These are phyloP conservation scores for Gryganskiella cystojenkinii DNA, from an alignment of 192 early-diverging fungal species.

Conservation along the genomic window DNA sequence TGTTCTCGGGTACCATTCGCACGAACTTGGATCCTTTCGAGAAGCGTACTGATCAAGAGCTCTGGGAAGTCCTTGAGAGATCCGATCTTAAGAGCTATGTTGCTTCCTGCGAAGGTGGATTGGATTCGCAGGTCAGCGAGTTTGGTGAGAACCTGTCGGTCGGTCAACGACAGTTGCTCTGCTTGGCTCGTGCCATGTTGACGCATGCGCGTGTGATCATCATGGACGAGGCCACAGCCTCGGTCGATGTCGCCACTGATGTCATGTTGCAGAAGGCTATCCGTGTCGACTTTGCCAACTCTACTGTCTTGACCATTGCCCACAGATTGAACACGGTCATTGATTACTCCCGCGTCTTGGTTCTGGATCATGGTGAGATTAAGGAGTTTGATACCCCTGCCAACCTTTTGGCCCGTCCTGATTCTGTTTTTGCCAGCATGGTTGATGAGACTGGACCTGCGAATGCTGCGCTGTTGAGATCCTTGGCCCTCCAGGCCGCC, in stretches of 20 bases:
- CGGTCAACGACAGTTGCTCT: constrained; percentile 88
- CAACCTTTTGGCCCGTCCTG: constrained; percentile 54
- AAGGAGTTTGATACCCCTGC: constrained; percentile 64
- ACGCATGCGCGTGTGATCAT: constrained; percentile 66
- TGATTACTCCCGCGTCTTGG: constrained; percentile 55
- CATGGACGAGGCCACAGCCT: constrained; percentile 64
- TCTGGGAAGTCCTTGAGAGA: constrained; percentile 76
- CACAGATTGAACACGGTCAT: constrained; percentile 66
- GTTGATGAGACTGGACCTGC: constrained; percentile 74
- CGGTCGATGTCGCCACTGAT: constrained; percentile 75
- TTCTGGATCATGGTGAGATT: constrained; percentile 56
- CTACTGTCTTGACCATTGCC: constrained; percentile 71
- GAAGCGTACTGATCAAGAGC: constrained; percentile 67
- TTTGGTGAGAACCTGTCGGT: constrained; percentile 81
- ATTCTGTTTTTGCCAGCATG: constrained; percentile 65
- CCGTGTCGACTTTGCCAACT: constrained; percentile 61
- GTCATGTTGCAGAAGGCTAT: constrained; percentile 71
- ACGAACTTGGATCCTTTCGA: constrained; percentile 85
- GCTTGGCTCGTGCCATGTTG: constrained; percentile 84
- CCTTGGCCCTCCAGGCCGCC: constrained; percentile 56
- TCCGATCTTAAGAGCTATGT: constrained; percentile 62
- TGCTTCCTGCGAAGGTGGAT: constrained; percentile 51
- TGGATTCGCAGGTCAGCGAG: constrained; percentile 68
- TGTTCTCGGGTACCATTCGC: constrained; percentile 80
- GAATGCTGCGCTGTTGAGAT: constrained; percentile 67